phyloP scores from a whole-genome alignment of 2,329 filamentous ascomycete genomes.

The Chaetomium sp. region DNA sequence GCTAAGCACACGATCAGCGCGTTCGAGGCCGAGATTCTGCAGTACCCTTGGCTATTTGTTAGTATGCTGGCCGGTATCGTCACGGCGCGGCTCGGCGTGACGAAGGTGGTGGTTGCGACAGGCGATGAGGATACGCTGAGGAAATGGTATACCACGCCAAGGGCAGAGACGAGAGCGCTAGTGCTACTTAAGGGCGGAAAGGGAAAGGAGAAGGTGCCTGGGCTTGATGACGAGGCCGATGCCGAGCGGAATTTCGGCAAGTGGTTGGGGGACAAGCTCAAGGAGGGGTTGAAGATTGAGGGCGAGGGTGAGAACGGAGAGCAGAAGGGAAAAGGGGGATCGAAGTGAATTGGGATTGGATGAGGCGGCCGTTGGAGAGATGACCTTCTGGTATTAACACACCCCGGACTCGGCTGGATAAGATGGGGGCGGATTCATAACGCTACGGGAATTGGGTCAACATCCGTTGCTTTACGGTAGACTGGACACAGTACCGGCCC shows the following conservation, averaged over 20 bases:
- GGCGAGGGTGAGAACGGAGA: neutral
- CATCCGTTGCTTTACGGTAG: too few relatives aligned
- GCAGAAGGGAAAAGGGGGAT: neutral
- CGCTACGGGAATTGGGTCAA: too few relatives aligned
- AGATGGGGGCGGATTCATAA: too few relatives aligned
- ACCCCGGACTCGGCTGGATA: neutral
- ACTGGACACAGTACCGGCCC: too few relatives aligned
- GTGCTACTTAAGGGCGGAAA: constrained; percentile 2
- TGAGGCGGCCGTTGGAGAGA: constrained; percentile 2
- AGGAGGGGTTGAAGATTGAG: too few relatives aligned
- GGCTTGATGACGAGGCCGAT: too few relatives aligned
- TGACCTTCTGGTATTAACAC: neutral
- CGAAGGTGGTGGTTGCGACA: constrained; percentile 1
- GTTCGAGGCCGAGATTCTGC: constrained; percentile 85
- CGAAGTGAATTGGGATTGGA: neutral
- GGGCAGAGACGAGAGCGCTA: constrained; percentile 16
- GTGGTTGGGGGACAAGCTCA: too few relatives aligned
- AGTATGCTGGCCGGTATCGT: constrained; percentile 73
- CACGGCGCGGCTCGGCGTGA: constrained; percentile 59
- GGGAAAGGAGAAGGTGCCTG: neutral
- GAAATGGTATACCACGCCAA: constrained; percentile 12
- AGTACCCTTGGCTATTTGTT: constrained; percentile 88
- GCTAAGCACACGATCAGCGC: constrained; percentile 72
- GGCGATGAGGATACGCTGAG: constrained; percentile 8
- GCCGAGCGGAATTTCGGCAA: too few relatives aligned